These are phyloP conservation scores for Fonsecaea erecta DNA, from an alignment of 2,329 filamentous ascomycete genomes.

Conservation along the genomic window DNA sequence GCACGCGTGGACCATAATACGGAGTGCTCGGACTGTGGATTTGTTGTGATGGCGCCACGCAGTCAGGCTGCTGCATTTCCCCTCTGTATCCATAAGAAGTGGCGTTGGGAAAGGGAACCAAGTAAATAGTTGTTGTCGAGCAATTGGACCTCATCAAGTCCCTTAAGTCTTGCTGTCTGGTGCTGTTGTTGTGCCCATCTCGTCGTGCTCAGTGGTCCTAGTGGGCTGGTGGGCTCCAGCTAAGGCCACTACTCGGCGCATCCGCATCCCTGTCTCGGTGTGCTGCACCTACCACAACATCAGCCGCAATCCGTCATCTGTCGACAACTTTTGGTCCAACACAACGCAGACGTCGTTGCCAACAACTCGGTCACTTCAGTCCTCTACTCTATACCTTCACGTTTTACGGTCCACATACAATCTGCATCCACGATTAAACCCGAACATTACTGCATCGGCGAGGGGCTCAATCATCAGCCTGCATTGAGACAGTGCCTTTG, in stretches of 20 bases:
- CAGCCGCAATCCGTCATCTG: constrained; percentile 19
- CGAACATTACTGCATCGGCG: neutral
- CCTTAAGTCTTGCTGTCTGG: neutral
- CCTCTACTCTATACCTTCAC: neutral
- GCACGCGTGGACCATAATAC: neutral
- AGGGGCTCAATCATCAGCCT: neutral
- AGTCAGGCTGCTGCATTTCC: constrained; percentile 13
- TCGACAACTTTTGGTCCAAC: constrained; percentile 23
- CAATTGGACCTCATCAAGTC: neutral
- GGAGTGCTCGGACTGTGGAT: no score
- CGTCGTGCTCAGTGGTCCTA: no score
- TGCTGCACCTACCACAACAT: constrained; percentile 23
- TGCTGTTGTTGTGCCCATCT: neutral
- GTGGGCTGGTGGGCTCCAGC: no score
- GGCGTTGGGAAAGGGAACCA: neutral
- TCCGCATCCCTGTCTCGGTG: constrained; percentile 15
- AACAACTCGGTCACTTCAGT: neutral
- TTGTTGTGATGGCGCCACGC: neutral
- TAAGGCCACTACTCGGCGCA: no score
- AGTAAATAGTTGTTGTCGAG: neutral
- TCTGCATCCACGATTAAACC: neutral
- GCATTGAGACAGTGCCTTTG: constrained; percentile 5
- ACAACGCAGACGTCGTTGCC: neutral
- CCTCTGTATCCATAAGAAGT: constrained; percentile 1
- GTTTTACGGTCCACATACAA: neutral